Conservation (phyloP, 805 yeast species). For the Candida ascalaphidarum region DNA sequence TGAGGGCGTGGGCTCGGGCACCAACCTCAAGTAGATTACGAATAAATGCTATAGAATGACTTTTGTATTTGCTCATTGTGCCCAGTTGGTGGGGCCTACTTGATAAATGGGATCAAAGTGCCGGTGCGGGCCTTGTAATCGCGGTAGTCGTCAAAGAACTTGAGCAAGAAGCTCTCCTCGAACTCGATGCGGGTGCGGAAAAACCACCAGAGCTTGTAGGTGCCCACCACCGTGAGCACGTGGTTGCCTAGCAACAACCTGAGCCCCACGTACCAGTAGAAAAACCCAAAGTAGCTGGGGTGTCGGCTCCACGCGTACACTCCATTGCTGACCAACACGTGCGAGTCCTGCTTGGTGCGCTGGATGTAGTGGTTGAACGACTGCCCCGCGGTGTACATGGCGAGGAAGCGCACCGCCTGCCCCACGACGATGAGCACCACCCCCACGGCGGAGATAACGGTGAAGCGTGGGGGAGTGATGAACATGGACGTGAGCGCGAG, state of each 20-base stretch:
- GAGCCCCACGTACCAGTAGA: slow-evolving; percentile 87
- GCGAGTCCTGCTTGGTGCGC: slow-evolving; percentile 37
- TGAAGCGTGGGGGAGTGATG: neutral
- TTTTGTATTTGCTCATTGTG: no score
- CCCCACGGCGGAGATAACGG: no score
- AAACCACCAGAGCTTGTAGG: slow-evolving; percentile 54
- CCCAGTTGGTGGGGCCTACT: no score
- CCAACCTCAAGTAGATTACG: no score
- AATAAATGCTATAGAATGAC: no score
- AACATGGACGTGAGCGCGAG: slow-evolving; percentile 2
- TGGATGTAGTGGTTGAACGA: slow-evolving; percentile 82
- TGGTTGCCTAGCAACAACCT: slow-evolving; percentile 68
- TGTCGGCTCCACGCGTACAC: slow-evolving; percentile 65
- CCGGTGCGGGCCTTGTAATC: slow-evolving; percentile 41
- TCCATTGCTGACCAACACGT: slow-evolving; percentile 65
- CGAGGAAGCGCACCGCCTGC: slow-evolving; percentile 58
- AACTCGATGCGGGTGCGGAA: slow-evolving; percentile 56
- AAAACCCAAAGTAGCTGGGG: slow-evolving; percentile 89
- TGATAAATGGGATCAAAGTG: slow-evolving; percentile 57
- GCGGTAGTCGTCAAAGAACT: slow-evolving; percentile 60
- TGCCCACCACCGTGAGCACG: slow-evolving; percentile 45
- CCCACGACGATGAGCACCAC: slow-evolving; percentile 43
- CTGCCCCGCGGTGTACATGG: slow-evolving; percentile 83
- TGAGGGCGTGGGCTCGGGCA: no score
- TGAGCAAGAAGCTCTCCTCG: slow-evolving; percentile 61